phyloP scores from a whole-genome alignment of 345 rosid genomes.

The Sonneratia caseolaris region DNA sequence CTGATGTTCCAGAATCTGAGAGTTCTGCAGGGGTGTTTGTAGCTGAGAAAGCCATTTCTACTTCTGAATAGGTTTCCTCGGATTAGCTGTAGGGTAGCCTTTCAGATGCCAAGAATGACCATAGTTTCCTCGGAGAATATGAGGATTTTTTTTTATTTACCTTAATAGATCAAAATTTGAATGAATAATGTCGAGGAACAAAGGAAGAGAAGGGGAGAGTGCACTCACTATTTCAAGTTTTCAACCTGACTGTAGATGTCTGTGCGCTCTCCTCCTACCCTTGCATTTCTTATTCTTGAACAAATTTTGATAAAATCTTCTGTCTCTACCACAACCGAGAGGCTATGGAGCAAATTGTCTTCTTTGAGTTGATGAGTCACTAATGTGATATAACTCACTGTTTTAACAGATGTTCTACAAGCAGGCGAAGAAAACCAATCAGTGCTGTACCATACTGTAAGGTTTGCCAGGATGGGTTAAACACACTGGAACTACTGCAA shows the following conservation, averaged over 20 bases:
- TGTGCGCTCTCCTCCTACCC: not conserved
- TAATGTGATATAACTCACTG: not conserved
- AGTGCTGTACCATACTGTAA: slow-evolving; percentile 86
- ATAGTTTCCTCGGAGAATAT: not conserved
- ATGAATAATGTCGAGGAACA: not conserved
- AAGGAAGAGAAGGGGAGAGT: not conserved
- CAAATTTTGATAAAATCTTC: not conserved
- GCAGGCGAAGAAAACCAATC: slow-evolving; percentile 93
- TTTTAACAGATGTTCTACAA: slow-evolving; percentile 95
- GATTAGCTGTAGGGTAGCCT: not conserved
- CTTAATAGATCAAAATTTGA: not conserved
- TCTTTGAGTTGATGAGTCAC: not conserved
- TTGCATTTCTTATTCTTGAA: not conserved
- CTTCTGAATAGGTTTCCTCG: not conserved
- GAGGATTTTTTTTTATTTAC: not conserved
- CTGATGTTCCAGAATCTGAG: not conserved
- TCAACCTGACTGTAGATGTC: not conserved
- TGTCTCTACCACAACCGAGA: not conserved
- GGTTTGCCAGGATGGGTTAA: slow-evolving; percentile 12
- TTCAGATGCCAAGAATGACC: not conserved
- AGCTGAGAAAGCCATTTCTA: not conserved
- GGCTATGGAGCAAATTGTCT: not conserved
- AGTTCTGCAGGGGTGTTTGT: not conserved
- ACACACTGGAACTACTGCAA: not conserved
- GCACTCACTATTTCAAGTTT: not conserved